Evolutionary conservation across 345 rosid genomes (phyloP).

Genomic region (Ceriops zippeliana): DNA sequence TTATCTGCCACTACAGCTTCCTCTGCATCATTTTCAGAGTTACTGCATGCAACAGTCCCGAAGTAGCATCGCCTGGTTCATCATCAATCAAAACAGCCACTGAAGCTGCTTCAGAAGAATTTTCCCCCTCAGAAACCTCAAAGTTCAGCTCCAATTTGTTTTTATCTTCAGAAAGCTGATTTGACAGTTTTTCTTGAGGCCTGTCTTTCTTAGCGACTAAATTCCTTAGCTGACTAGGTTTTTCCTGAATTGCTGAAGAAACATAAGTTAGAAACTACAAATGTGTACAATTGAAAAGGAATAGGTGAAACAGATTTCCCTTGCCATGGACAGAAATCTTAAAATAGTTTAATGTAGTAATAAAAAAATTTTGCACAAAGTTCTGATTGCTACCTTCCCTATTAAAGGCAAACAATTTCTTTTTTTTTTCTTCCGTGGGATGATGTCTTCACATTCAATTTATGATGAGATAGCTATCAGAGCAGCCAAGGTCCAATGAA

Average conservation of each 20-base stretch:
- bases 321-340: neutral
- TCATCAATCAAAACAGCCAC: constrained; percentile 39
- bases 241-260: constrained; percentile 44
- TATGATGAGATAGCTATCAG: too few relatives aligned
- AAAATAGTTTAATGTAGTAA: neutral
- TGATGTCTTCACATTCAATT: too few relatives aligned
- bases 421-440: too few relatives aligned
- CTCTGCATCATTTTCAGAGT: constrained; percentile 33
- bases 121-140: constrained; percentile 35
- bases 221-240: constrained; percentile 21
- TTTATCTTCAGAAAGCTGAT: constrained; percentile 31
- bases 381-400: too few relatives aligned
- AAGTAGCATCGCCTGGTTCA: constrained; percentile 23
- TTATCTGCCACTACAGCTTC: constrained; percentile 28
- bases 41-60: constrained; percentile 25
- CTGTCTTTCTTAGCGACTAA: constrained; percentile 26
- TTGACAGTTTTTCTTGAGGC: constrained; percentile 24
- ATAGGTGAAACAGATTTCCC: neutral
- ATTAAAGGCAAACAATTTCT: too few relatives aligned
- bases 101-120: constrained; percentile 29
- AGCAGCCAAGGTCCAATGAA: too few relatives aligned
- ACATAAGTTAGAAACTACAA: neutral
- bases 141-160: constrained; percentile 27
- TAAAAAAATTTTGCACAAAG: neutral
- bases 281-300: neutral